Evolutionary conservation across 345 rosid genomes (phyloP).

Genomic region (Cardamine chenopodiifolia): DNA sequence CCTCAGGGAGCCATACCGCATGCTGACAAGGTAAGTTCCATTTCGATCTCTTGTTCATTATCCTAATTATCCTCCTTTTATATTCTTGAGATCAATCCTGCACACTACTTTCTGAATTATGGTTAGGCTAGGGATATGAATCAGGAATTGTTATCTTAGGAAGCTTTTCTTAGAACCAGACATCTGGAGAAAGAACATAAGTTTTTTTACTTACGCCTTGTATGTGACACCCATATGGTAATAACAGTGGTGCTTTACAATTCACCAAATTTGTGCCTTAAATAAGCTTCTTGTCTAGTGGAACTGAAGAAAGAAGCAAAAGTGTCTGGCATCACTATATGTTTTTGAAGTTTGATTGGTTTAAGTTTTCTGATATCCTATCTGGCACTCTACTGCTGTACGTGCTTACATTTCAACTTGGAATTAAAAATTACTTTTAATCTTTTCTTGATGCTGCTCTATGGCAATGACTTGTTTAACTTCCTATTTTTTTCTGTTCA

Average conservation of each 20-base stretch:
- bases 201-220: background rate
- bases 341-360: slow-evolving; percentile 3
- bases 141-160: background rate
- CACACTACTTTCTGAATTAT: background rate
- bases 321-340: background rate
- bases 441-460: background rate
- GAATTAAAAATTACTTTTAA: background rate
- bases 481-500: background rate
- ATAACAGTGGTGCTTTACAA: background rate
- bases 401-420: slow-evolving; percentile 1
- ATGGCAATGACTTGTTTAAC: background rate
- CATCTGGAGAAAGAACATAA: background rate
- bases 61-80: slow-evolving; percentile 9
- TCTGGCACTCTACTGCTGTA: background rate
- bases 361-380: background rate
- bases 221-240: background rate
- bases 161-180: background rate
- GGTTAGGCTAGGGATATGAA: background rate
- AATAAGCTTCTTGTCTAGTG: background rate
- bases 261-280: background rate
- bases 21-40: slow-evolving; percentile 78
- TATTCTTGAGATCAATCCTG: background rate
- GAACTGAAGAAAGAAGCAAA: background rate
- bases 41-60: slow-evolving; percentile 16
- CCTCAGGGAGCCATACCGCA: slow-evolving; percentile 95